Conservation (phyloP, 441 rosid species). For the Sinapis alba region DNA sequence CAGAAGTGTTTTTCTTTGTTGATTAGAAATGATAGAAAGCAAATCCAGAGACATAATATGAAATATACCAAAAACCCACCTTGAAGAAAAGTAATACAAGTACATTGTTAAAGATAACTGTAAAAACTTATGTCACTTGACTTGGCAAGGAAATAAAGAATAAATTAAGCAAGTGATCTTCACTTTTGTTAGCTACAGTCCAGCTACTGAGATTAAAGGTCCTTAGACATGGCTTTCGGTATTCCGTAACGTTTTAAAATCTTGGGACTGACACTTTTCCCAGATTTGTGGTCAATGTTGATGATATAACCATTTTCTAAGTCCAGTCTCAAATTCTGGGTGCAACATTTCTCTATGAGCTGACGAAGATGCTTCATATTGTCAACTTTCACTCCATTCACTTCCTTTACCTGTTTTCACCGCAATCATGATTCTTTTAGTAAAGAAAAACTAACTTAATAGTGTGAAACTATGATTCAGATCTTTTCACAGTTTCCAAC, state of each 20-base stretch:
- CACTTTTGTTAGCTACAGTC: neutral
- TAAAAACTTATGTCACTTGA: too few relatives aligned
- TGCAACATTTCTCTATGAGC: constrained; percentile 53
- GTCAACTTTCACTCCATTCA: constrained; percentile 59
- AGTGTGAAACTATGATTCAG: neutral
- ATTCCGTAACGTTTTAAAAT: constrained; percentile 67
- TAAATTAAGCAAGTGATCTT: too few relatives aligned
- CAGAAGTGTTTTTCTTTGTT: too few relatives aligned
- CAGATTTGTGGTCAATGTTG: constrained; percentile 46
- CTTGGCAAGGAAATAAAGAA: too few relatives aligned
- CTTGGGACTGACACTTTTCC: constrained; percentile 53
- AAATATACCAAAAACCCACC: too few relatives aligned
- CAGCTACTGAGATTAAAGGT: neutral
- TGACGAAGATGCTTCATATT: constrained; percentile 68
- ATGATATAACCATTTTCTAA: constrained; percentile 62
- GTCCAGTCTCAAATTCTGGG: constrained; percentile 61
- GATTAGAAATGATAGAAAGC: too few relatives aligned
- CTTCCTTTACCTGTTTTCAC: constrained; percentile 64
- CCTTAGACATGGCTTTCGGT: constrained; percentile 37
- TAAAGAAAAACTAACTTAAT: neutral
- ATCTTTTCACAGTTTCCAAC: neutral
- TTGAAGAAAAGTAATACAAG: too few relatives aligned
- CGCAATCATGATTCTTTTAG: constrained; percentile 3
- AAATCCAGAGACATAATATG: too few relatives aligned
- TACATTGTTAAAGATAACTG: too few relatives aligned